A percentile compares a stretch with the other conserved stretches of the same genome.
phyloP scores from a whole-genome alignment of 371 early-diverging fungal species.

The Fennellomyces sp. region DNA sequence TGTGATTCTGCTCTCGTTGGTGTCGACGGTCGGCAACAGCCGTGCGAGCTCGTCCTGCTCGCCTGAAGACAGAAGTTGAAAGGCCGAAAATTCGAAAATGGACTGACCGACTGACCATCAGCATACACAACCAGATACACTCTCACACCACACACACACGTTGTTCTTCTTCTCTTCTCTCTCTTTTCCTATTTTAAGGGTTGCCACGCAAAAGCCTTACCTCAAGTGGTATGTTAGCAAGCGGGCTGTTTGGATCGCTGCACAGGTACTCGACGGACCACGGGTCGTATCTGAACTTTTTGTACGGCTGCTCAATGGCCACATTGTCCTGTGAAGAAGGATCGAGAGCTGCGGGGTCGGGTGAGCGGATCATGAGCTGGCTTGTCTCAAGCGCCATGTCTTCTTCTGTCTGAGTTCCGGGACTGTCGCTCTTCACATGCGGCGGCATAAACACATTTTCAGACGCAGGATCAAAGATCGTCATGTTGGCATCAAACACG shows the following conservation, averaged over 20 bases:
- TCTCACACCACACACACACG: no score
- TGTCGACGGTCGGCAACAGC: conserved; percentile 35
- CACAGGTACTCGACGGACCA: conserved; percentile 37
- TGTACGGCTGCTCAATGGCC: conserved; percentile 23
- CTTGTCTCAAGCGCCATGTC: conserved; percentile 30
- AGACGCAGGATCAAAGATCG: background rate
- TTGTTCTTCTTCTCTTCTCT: conserved; percentile 10
- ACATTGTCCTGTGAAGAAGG: background rate
- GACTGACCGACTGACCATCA: no score
- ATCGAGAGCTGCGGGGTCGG: background rate
- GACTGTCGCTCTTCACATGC: conserved; percentile 11
- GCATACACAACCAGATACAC: no score
- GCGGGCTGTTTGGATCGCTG: conserved; percentile 30
- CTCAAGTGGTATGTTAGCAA: conserved; percentile 41
- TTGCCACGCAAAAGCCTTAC: conserved; percentile 28
- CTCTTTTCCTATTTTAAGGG: background rate
- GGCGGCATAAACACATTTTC: conserved; percentile 10
- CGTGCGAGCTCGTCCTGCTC: conserved; percentile 33
- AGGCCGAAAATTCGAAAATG: conserved; percentile 36
- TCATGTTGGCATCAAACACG: conserved; percentile 4
- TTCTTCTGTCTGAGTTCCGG: conserved; percentile 16
- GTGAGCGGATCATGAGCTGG: conserved; percentile 31
- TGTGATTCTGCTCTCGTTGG: conserved; percentile 2
- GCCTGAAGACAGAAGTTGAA: conserved; percentile 41
- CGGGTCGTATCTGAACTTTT: conserved; percentile 24